phyloP scores from a whole-genome alignment of 495 filamentous ascomycete genomes.

The Schizothecium vesticola region DNA sequence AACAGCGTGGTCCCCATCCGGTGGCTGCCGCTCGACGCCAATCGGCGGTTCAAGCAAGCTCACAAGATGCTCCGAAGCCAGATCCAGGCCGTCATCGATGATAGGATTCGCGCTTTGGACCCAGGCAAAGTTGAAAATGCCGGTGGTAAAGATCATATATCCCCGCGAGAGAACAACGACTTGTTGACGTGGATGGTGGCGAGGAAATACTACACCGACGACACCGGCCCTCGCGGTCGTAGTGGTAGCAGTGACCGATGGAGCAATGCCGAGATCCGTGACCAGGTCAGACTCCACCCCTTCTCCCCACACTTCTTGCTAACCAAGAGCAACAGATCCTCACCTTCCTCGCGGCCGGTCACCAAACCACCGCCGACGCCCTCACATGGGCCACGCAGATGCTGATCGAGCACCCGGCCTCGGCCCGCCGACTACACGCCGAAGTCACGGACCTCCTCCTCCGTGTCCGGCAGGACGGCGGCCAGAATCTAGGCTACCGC shows the following conservation, averaged over 20 bases:
- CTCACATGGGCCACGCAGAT: conserved; percentile 18
- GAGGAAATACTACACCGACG: conserved; percentile 8
- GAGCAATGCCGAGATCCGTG: conserved; percentile 19
- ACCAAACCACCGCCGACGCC: conserved; percentile 24
- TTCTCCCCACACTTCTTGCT: too few relatives aligned
- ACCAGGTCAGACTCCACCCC: too few relatives aligned
- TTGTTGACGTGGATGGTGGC: conserved; percentile 21
- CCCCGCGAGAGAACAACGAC: too few relatives aligned
- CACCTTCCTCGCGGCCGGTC: conserved; percentile 11
- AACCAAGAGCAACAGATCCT: conserved; percentile 15
- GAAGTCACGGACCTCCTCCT: conserved; percentile 21
- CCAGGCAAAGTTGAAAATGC: too few relatives aligned
- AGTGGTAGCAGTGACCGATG: conserved; percentile 1
- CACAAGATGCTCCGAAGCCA: conserved; percentile 49
- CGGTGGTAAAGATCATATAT: too few relatives aligned
- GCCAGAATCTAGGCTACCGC: too few relatives aligned
- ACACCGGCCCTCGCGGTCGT: too few relatives aligned
- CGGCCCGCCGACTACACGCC: conserved; percentile 24
- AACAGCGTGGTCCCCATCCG: conserved; percentile 22
- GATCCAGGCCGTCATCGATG: neutral
- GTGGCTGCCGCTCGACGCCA: conserved; percentile 26
- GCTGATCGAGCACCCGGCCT: conserved; percentile 15
- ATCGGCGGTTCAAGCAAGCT: conserved; percentile 16
- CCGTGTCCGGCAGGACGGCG: too few relatives aligned
- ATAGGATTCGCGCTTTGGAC: too few relatives aligned